A percentile compares a stretch with the other conserved stretches of the same genome.
Evolutionary conservation across 2,329 filamentous ascomycete species (phyloP).

Genomic region (Xenosphaeropsis pyriputrescens): DNA sequence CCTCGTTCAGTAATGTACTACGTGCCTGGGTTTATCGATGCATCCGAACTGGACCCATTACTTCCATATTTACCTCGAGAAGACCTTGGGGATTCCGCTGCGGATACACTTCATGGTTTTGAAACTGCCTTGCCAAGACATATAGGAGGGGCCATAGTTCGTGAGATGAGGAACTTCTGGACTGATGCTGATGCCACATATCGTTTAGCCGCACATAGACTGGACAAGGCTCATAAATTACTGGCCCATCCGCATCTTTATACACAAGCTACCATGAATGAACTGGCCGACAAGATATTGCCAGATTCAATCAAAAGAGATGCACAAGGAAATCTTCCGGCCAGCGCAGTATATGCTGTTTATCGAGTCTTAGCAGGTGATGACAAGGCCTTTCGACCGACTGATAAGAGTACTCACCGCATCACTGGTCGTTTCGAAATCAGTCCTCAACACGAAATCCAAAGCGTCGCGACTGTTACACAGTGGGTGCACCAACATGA

Average conservation of each 20-base stretch:
- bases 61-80: conserved; percentile 27
- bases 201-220: conserved; percentile 24
- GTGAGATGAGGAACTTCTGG: conserved; percentile 25
- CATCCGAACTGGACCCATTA: conserved; percentile 24
- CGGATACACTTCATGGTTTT: conserved; percentile 19
- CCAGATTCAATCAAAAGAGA: conserved; percentile 7
- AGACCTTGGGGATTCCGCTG: conserved; percentile 17
- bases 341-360: conserved; percentile 50
- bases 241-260: conserved; percentile 27
- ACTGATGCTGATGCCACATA: conserved; percentile 29
- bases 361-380: conserved; percentile 47
- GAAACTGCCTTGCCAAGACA: conserved; percentile 26
- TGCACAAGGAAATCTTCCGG: conserved; percentile 22
- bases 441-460: conserved; percentile 36
- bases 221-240: conserved; percentile 32
- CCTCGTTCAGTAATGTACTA: conserved; percentile 23
- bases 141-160: conserved; percentile 26
- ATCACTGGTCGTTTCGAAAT: conserved; percentile 48
- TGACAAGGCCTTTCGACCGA: conserved; percentile 45
- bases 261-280: conserved; percentile 24
- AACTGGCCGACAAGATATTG: conserved; percentile 27
- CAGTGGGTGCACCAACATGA: conserved; percentile 22
- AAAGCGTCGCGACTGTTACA: conserved; percentile 33
- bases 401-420: conserved; percentile 27
- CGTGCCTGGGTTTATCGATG: conserved; percentile 27